Conservation (phyloP, 2,329 filamentous ascomycete species). For the Coniella lustricola region DNA sequence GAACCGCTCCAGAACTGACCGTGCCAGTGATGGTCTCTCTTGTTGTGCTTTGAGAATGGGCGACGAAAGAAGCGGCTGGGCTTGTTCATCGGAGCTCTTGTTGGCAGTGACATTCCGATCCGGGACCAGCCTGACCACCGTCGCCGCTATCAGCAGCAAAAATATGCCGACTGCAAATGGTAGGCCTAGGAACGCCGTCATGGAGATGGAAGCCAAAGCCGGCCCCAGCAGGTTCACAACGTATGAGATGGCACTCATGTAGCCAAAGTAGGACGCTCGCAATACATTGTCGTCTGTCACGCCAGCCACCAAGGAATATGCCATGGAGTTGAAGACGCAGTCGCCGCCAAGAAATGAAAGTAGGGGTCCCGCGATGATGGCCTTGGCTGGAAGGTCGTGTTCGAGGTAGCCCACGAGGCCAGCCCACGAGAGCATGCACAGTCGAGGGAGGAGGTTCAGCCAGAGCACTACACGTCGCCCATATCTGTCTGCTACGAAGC, state of each 20-base stretch:
- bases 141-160: conserved; percentile 29
- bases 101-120: conserved; percentile 5
- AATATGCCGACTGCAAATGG: conserved; percentile 36
- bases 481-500: conserved; percentile 37
- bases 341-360: conserved; percentile 42
- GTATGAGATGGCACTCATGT: conserved; percentile 42
- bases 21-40: conserved; percentile 16
- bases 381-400: conserved; percentile 28
- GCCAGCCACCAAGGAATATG: conserved; percentile 37
- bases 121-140: conserved; percentile 26
- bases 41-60: conserved; percentile 31
- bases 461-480: conserved; percentile 33
- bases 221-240: conserved; percentile 40
- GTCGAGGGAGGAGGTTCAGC: conserved; percentile 36
- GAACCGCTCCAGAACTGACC: conserved; percentile 23
- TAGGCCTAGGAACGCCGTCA: conserved; percentile 36
- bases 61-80: conserved; percentile 32
- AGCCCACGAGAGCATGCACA: conserved; percentile 34
- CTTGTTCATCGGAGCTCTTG: conserved; percentile 26
- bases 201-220: conserved; percentile 37
- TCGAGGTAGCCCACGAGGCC: conserved; percentile 33
- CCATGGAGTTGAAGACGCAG: conserved; percentile 44
- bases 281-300: conserved; percentile 36
- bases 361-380: conserved; percentile 33
- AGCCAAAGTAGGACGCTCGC: conserved; percentile 41